These are phyloP conservation scores for Sporopachydermia quercuum DNA, from an alignment of 805 yeast genomes.

Conservation along the genomic window DNA sequence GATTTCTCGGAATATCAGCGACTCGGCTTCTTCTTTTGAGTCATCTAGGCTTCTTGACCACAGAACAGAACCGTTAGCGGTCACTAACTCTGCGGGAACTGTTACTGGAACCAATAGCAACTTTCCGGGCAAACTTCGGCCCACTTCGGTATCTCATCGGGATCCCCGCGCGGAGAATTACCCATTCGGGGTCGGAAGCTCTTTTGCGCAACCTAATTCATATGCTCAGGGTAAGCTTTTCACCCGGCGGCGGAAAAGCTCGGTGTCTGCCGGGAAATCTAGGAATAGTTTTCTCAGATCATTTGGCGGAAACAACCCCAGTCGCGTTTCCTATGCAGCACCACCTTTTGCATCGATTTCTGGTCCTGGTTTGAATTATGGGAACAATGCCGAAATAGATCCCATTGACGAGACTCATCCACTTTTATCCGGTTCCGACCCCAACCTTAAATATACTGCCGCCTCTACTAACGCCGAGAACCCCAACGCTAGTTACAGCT, in stretches of 20 bases:
- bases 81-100: no score
- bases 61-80: neutral
- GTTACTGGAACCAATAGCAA: neutral
- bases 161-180: no score
- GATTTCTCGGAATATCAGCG: neutral
- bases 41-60: neutral
- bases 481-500: neutral
- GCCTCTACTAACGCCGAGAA: neutral
- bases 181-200: no score
- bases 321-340: neutral
- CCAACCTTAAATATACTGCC: no score
- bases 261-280: no score
- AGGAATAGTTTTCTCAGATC: no score
- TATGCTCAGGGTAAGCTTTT: neutral
- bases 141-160: neutral
- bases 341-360: neutral
- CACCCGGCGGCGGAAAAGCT: constrained; percentile 1
- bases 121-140: neutral
- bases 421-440: no score
- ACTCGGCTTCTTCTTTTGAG: neutral
- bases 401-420: neutral
- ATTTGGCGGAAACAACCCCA: neutral
- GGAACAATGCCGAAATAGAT: neutral
- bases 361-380: neutral
- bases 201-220: no score